Percentiles rank a stretch among this genome's conserved stretches.
Conservation (phyloP, 225 moss, liverwort and hornwort genomes). For the Anthoceros angustus region DNA sequence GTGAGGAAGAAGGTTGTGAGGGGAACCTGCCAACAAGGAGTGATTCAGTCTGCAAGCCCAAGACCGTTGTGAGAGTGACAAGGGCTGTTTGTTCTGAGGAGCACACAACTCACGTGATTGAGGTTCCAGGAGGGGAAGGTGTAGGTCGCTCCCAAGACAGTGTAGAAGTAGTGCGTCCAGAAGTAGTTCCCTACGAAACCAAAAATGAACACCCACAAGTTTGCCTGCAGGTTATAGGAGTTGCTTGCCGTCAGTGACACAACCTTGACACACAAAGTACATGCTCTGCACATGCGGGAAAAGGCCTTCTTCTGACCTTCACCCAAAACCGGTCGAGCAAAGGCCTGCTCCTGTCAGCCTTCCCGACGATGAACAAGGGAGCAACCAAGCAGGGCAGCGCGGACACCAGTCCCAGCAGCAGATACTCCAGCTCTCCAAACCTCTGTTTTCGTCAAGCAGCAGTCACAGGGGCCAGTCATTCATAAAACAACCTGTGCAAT, state of each 20-base stretch:
- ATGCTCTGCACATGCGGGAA: not conserved
- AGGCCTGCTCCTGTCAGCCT: conserved; percentile 59
- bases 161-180: conserved; percentile 98
- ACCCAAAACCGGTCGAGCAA: conserved; percentile 76
- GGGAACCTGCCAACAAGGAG: conserved; percentile 42
- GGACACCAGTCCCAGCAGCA: conserved; percentile 53
- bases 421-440: conserved; percentile 62
- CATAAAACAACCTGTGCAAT: not conserved
- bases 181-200: conserved; percentile 95
- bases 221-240: conserved; percentile 35
- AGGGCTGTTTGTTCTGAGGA: not conserved
- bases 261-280: not conserved
- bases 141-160: conserved; percentile 86
- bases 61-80: not conserved
- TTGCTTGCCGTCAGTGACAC: not conserved
- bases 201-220: conserved; percentile 82
- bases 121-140: conserved; percentile 83
- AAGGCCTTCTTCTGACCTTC: conserved; percentile 44
- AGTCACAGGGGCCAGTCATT: not conserved
- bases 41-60: not conserved
- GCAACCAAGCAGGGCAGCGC: conserved; percentile 53
- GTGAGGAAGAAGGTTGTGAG: conserved; percentile 64
- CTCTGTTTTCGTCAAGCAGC: conserved; percentile 26
- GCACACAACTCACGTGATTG: conserved; percentile 47
- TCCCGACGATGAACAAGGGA: conserved; percentile 54